Evolutionary conservation across 2,329 filamentous ascomycete genomes (phyloP).

Genomic region (Trichothecium sympodiale): DNA sequence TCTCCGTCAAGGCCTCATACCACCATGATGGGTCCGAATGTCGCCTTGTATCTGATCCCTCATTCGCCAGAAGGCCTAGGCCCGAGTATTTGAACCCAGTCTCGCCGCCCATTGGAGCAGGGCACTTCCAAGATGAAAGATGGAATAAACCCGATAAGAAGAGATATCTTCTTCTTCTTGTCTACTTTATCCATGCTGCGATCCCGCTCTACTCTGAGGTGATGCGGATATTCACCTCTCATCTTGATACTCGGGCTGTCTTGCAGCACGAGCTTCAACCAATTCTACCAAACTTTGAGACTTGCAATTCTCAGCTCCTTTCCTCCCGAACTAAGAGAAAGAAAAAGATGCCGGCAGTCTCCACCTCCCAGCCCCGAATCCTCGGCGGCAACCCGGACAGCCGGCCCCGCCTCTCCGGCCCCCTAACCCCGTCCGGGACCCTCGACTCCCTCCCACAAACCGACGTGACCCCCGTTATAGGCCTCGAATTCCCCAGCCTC

Average conservation of each 20-base stretch:
- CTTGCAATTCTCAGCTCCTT: too few species aligned
- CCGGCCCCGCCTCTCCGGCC: conserved; percentile 14
- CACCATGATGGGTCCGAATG: conserved; percentile 14
- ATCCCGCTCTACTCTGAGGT: conserved; percentile 1
- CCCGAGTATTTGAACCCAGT: background rate
- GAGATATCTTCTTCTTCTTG: background rate
- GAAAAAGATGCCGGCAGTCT: background rate
- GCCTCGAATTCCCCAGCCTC: conserved; percentile 31
- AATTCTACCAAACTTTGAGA: too few species aligned
- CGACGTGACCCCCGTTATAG: conserved; percentile 37
- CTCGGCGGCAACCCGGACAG: conserved; percentile 18
- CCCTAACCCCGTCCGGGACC: conserved; percentile 7
- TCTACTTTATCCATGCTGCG: background rate
- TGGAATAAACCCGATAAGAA: too few species aligned
- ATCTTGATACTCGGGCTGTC: too few species aligned
- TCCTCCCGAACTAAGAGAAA: background rate
- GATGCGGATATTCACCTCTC: too few species aligned
- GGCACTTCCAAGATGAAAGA: too few species aligned
- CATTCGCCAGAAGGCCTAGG: conserved; percentile 9
- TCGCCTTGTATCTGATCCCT: conserved; percentile 17
- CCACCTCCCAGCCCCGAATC: conserved; percentile 5
- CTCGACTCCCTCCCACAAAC: conserved; percentile 7
- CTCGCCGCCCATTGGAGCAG: too few species aligned
- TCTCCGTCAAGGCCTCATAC: conserved; percentile 12
- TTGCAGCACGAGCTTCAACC: too few species aligned